These are phyloP conservation scores for Suhomyces panamericanus DNA, from an alignment of 1,139 yeast species.

Conservation along the genomic window DNA sequence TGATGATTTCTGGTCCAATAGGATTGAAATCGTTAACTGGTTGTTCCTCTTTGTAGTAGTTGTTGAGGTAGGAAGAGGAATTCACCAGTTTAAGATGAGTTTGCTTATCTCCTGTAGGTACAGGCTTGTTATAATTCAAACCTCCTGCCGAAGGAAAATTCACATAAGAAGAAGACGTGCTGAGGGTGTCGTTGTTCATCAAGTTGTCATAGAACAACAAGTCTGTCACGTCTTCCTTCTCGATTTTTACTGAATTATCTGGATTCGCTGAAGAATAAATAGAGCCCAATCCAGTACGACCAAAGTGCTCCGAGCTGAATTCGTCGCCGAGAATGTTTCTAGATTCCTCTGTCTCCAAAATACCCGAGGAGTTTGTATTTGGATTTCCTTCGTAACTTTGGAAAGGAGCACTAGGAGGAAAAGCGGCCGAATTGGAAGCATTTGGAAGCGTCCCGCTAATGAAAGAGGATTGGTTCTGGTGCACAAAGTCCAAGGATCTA, in stretches of 20 bases:
- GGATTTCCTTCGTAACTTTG: slow-evolving; percentile 8
- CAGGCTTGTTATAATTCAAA: slow-evolving; percentile 3
- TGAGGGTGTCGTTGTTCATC: slow-evolving; percentile 10
- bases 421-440: slow-evolving; percentile 31
- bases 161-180: slow-evolving; percentile 15
- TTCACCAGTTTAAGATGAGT: neutral
- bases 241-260: slow-evolving; percentile 1
- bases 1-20: neutral
- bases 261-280: slow-evolving; percentile 11
- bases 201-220: slow-evolving; percentile 12
- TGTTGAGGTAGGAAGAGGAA: slow-evolving; percentile 13
- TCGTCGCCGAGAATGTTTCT: slow-evolving; percentile 12
- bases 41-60: slow-evolving; percentile 4
- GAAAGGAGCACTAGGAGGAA: slow-evolving; percentile 28
- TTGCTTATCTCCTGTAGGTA: slow-evolving; percentile 3
- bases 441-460: slow-evolving; percentile 25
- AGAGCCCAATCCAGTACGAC: slow-evolving; percentile 19
- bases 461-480: slow-evolving; percentile 21
- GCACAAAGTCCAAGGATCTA: slow-evolving; percentile 16
- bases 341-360: slow-evolving; percentile 8
- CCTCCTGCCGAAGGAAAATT: slow-evolving; percentile 7
- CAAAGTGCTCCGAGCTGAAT: slow-evolving; percentile 16
- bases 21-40: slow-evolving; percentile 2
- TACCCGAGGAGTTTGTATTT: slow-evolving; percentile 7
- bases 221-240: slow-evolving; percentile 11